Evolutionary conservation across 225 moss, liverwort and hornwort genomes (phyloP).

Genomic region (Sphagnum tenellum): DNA sequence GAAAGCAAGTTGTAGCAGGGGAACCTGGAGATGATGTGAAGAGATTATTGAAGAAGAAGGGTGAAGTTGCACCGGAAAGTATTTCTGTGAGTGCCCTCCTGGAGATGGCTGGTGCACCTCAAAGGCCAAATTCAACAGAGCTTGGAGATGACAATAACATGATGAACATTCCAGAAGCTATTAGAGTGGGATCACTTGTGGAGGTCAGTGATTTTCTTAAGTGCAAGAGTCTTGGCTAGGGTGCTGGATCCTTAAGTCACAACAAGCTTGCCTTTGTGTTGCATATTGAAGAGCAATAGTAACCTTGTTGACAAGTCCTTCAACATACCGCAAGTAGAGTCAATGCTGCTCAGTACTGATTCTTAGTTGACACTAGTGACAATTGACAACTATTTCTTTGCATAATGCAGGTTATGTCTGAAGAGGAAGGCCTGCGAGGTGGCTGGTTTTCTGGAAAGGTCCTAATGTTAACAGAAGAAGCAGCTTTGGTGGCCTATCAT

Average conservation of each 20-base stretch:
- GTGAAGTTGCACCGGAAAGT: too few relatives aligned
- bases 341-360: neutral
- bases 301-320: too few relatives aligned
- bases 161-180: conserved; percentile 12
- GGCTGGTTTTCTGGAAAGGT: conserved; percentile 57
- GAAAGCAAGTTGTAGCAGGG: neutral
- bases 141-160: conserved; percentile 10
- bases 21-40: too few relatives aligned
- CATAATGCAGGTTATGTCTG: conserved; percentile 42
- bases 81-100: too few relatives aligned
- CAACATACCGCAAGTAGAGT: neutral
- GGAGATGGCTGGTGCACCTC: too few relatives aligned
- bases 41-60: too few relatives aligned
- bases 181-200: conserved; percentile 27
- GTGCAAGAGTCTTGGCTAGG: too few relatives aligned
- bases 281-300: too few relatives aligned
- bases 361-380: too few relatives aligned
- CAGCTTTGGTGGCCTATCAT: conserved; percentile 36
- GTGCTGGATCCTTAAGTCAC: too few relatives aligned
- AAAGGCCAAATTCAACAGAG: conserved; percentile 6
- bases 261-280: too few relatives aligned
- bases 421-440: conserved; percentile 49
- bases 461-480: conserved; percentile 13
- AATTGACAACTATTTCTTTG: too few relatives aligned
- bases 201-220: conserved; percentile 23